Percentiles rank a stretch among this genome's conserved stretches.
phyloP scores from a whole-genome alignment of 257 asterid species.

The Solanum peruvianum region DNA sequence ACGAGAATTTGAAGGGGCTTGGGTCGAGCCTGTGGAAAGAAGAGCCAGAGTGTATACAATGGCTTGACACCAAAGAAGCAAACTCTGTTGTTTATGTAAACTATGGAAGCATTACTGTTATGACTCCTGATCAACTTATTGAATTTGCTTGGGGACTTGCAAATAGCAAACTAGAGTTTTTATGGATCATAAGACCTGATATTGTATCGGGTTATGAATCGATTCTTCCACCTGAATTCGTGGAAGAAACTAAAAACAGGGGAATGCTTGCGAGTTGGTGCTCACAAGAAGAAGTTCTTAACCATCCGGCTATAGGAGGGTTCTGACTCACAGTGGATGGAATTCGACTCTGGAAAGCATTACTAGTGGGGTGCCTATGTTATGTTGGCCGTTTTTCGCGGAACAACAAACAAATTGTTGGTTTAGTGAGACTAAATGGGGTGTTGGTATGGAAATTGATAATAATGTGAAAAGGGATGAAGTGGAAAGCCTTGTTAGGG shows the following conservation, averaged over 20 bases:
- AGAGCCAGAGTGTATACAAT: background rate
- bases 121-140: background rate
- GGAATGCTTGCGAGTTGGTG: background rate
- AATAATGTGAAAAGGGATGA: background rate
- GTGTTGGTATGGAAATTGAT: background rate
- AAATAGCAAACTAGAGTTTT: background rate
- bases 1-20: background rate
- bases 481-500: background rate
- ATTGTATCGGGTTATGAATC: background rate
- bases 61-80: background rate
- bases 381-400: background rate
- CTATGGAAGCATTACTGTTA: background rate
- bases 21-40: background rate
- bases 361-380: background rate
- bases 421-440: background rate
- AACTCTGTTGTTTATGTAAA: conserved; percentile 1
- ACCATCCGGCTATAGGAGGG: background rate
- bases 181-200: background rate
- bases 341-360: background rate
- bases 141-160: background rate
- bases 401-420: background rate
- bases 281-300: background rate
- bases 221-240: background rate
- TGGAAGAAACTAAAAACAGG: background rate
- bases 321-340: background rate